Evolutionary conservation across 805 yeast species (phyloP), one percentile per base, ranked within the genome.

Genomic region (Lachancea mirantina): DNA sequence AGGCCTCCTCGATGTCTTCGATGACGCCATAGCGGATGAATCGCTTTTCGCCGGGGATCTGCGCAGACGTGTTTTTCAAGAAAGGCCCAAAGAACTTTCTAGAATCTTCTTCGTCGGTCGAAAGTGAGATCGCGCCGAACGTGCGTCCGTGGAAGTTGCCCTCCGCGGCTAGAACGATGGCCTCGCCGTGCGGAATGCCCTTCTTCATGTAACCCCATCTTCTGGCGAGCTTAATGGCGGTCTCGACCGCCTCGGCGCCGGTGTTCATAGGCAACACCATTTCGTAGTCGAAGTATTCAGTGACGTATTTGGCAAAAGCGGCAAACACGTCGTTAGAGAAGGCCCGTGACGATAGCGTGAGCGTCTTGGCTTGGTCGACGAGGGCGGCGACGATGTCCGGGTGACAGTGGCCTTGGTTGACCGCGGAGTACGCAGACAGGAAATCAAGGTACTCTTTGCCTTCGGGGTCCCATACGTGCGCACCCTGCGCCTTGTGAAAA

Each of bases 191-290:
- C 19, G 87, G 78, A 47, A 89, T 89, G 3, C 81, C 81, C 66
- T 89, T 89, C 59, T 75, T 76, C 50, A 70, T 71, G 67, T 88
- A 89, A 36, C 96, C 97, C 97, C 97, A 89, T 67, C 89, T 79
- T 72, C 97, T 79, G 32, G 96, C 96, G 39, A 89, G 67, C 62
- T 89, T 89, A 56, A 89, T 68, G 18, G 83, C 95, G 24, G 96
- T 84, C 66, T 89, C 97, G 25, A 89, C 97, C 7, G 97, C 97
- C 65, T 89, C 97, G 23, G 96, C 96, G 57, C 97, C 97, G 9
- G 97, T 89, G 68, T 89, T 89, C 96, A 88, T 89, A 45, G 97
- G 97, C 56, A 89, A 67, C 8, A 89, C 89, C 81, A 76, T 78
- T 52, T 89, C 97, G 62, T 84, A 89, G 55, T 78, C 72, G 66